These are phyloP conservation scores for Pseudocercospora crystallina DNA, from an alignment of 2,329 filamentous ascomycete species.

Conservation along the genomic window DNA sequence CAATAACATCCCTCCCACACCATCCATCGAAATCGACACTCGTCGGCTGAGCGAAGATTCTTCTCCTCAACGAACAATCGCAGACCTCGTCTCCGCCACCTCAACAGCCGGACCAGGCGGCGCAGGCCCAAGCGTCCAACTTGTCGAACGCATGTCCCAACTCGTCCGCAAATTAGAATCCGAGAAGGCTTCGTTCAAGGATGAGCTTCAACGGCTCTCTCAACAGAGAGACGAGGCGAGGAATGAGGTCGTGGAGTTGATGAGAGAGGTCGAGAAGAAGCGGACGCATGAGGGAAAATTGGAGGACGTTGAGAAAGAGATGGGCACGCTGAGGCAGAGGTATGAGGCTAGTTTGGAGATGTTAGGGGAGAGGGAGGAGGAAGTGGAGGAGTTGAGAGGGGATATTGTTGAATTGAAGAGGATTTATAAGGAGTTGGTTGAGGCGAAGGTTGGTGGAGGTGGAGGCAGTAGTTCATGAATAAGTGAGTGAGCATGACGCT, in stretches of 20 bases:
- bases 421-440: slow-evolving; percentile 91
- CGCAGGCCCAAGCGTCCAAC: slow-evolving; percentile 87
- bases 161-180: slow-evolving; percentile 87
- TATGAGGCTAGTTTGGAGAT: slow-evolving; percentile 93
- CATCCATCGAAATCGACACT: slow-evolving; percentile 51
- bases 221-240: slow-evolving; percentile 89
- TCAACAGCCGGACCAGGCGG: slow-evolving; percentile 68
- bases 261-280: slow-evolving; percentile 79
- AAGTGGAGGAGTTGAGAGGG: slow-evolving; percentile 83
- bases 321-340: slow-evolving; percentile 68
- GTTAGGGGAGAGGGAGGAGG: slow-evolving; percentile 94
- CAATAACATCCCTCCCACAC: slow-evolving; percentile 41
- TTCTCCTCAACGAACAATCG: slow-evolving; percentile 68
- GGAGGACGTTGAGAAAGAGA: slow-evolving; percentile 64
- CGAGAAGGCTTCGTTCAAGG: slow-evolving; percentile 84
- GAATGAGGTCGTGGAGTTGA: slow-evolving; percentile 84
- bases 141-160: slow-evolving; percentile 94
- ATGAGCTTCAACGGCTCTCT: slow-evolving; percentile 77
- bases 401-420: slow-evolving; percentile 92
- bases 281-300: slow-evolving; percentile 61
- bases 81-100: slow-evolving; percentile 43
- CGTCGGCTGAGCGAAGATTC: slow-evolving; percentile 53
- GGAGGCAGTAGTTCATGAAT: background rate
- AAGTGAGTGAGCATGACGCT: too few species aligned
- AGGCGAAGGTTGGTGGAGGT: slow-evolving; percentile 42